Evolutionary conservation across 352 stramenopile genomes (phyloP), one percentile per base, ranked within the genome.

Genomic region (Phytophthora fragariae): DNA sequence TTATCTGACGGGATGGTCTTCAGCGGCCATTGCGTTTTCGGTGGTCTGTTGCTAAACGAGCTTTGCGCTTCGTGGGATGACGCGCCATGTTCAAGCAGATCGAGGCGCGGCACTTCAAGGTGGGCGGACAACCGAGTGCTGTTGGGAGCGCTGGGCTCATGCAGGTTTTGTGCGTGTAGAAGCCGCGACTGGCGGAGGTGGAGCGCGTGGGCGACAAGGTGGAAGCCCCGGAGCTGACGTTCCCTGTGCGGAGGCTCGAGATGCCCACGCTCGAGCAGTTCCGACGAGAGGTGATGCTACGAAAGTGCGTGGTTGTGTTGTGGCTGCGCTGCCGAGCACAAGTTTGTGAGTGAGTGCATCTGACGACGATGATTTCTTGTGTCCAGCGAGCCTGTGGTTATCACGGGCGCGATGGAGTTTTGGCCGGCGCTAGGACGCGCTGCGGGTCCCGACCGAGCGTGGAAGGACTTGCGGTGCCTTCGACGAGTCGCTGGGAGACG

Each of bases 321-420:
- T 14, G 11, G 35, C 14, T 41, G 35, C 35, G 3, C 35, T 41
- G 35, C 35, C 14, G 35, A 14, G 35, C 35, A 41, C 1, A 5
- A 19, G 17, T 21, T 21, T 21, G 19, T 21, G 19, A 21, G 19
- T 21, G 19, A 21, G 27, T 11, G 68, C 17, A 27, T 47, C 35
- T 69, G 41, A 57, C 27, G 44, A 64, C 7, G 33, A 41, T 21
- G 39, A 33, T 52, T 33, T 35, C 10, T 35, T 49, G 37, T 47
- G 67, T 3, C 3, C 54, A 94, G 87, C 14, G 73, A 80, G 17
- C 89, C 90, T 0, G 83, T 93, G n/a, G 75, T 97, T 62, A 84
- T 97, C 62, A 93, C 77, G 6, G 83, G 79, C 5, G 84, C 81
- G 11, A 92, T 97, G 88, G 84, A 95, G 41, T 73, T 85, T n/a